Evolutionary conservation across 2,329 filamentous ascomycete genomes (phyloP), one percentile per base, ranked within the genome.

Genomic region (Aureobasidium pullulans): DNA sequence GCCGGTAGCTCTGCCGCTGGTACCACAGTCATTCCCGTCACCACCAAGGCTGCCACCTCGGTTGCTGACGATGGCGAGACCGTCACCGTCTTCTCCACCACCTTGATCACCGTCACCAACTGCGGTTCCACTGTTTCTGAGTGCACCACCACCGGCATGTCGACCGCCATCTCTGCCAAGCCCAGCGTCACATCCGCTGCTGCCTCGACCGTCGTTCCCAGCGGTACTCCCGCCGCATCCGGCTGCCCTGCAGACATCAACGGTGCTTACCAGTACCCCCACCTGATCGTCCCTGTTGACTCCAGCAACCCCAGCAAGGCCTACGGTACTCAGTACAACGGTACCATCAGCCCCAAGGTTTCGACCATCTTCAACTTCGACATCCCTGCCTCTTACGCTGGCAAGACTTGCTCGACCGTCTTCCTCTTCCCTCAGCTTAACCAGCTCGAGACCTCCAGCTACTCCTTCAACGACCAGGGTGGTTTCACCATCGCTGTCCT

Each of bases 361-460:
- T 81, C 80, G 9, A 80, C 81, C 13, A 80, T 88, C 67, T 88
- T 86, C 79, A 87, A 87, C 75, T 89, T 89, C 72, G 84, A 87
- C 67, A 81, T 89, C 47, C 81, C 81, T 0, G 63, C 71, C 4
- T 71, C 72, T 2, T 77, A 83, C 64, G 66, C 75, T 9, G 82
- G 81, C 65, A 82, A 83, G 72, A 81, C 73, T 6, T 89, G 86
- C 75, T 80, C 77, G 59, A 75, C 88, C 7, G 74, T 84, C 60
- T 89, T 89, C 79, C 75, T 87, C 49, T 81, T 88, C 72, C 85
- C 86, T 9, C 65, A 75, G 53, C 71, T 82, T 62, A 66, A 75
- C 23, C 72, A 84, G 40, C 80, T 87, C 16, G 72, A 82, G 71
- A 85, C 83, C 1, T 84, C 83, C 0, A 75, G 76, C 16, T 86